Evolutionary conservation across 2,329 filamentous ascomycete species (phyloP).

Genomic region (Arthrocladium fulminans): DNA sequence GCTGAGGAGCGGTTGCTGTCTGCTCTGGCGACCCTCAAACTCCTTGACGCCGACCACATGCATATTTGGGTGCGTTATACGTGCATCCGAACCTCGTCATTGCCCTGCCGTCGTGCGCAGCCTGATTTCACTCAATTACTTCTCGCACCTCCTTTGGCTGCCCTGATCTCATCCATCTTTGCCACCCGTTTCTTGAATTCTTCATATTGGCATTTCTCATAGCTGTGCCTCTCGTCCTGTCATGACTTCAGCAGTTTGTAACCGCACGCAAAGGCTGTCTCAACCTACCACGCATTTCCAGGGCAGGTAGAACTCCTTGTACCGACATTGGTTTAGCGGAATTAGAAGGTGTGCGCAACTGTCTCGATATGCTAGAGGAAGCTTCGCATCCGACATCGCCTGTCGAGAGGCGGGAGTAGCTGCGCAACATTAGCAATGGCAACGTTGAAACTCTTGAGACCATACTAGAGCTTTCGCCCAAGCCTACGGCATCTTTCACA

Average conservation of each 20-base stretch:
- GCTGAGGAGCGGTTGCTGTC: background rate
- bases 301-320: slow-evolving; percentile 83
- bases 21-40: background rate
- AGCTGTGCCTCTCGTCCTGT: slow-evolving; percentile 90
- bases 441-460: slow-evolving; percentile 9
- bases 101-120: background rate
- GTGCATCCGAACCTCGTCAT: background rate
- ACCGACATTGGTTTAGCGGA: slow-evolving; percentile 88
- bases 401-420: slow-evolving; percentile 58
- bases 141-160: slow-evolving; percentile 70
- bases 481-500: slow-evolving; percentile 41
- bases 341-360: slow-evolving; percentile 92
- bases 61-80: background rate
- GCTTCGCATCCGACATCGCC: slow-evolving; percentile 84
- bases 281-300: slow-evolving; percentile 90
- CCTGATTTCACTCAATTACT: slow-evolving; percentile 55
- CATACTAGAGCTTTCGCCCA: slow-evolving; percentile 27
- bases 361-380: slow-evolving; percentile 87
- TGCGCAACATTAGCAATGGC: slow-evolving; percentile 11
- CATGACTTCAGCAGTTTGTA: background rate
- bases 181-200: slow-evolving; percentile 98
- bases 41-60: slow-evolving; percentile 3
- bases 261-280: slow-evolving; percentile 9
- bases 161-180: slow-evolving; percentile 96
- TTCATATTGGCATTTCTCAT: slow-evolving; percentile 98